phyloP scores from a whole-genome alignment of 2,329 filamentous ascomycete species.

The Paramyrothecium roridum region DNA sequence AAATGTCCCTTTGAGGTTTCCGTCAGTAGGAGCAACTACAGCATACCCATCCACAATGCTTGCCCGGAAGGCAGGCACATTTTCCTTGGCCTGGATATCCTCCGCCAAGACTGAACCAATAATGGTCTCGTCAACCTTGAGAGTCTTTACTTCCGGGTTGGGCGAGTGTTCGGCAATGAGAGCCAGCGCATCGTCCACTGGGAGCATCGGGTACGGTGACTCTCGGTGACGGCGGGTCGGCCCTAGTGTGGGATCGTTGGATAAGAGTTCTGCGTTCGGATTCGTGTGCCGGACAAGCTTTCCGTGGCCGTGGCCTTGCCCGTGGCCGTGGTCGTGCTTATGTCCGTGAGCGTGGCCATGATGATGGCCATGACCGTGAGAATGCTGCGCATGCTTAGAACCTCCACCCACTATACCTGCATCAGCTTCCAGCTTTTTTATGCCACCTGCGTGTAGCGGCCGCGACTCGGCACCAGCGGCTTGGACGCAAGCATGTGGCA shows the following conservation, averaged over 20 bases:
- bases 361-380: slow-evolving; percentile 50
- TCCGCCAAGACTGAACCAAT: slow-evolving; percentile 79
- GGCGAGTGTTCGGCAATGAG: slow-evolving; percentile 75
- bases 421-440: slow-evolving; percentile 80
- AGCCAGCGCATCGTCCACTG: slow-evolving; percentile 75
- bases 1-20: slow-evolving; percentile 72
- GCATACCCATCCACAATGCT: slow-evolving; percentile 98
- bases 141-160: slow-evolving; percentile 49
- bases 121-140: slow-evolving; percentile 61
- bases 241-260: slow-evolving; percentile 59
- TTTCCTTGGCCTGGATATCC: slow-evolving; percentile 75
- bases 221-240: slow-evolving; percentile 72
- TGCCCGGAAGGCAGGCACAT: slow-evolving; percentile 88
- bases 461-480: slow-evolving; percentile 81
- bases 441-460: slow-evolving; percentile 72
- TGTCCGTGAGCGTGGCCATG: slow-evolving; percentile 61
- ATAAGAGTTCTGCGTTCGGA: slow-evolving; percentile 52
- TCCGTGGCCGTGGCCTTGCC: slow-evolving; percentile 59
- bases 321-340: slow-evolving; percentile 43
- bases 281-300: slow-evolving; percentile 71
- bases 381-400: slow-evolving; percentile 27
- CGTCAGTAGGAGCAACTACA: slow-evolving; percentile 62
- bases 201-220: slow-evolving; percentile 90
- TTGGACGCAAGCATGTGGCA: slow-evolving; percentile 93
- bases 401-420: slow-evolving; percentile 57